These are phyloP conservation scores for Colletotrichum sp. DNA, from an alignment of 2,329 filamentous ascomycete genomes.

Conservation along the genomic window DNA sequence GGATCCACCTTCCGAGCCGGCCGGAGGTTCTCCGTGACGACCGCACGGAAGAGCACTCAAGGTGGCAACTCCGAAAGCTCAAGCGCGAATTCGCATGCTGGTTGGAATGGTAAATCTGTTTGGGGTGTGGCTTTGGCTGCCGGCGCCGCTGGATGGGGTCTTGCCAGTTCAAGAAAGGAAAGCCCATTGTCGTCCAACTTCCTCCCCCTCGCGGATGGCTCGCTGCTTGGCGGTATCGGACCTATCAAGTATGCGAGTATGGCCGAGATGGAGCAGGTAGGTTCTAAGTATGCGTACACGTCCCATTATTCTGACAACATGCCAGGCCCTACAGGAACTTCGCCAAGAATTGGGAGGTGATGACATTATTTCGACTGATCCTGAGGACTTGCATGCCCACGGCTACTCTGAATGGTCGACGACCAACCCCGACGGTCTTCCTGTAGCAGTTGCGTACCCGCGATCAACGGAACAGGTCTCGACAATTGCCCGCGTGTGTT, in stretches of 20 bases:
- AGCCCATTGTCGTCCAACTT: slow-evolving; percentile 4
- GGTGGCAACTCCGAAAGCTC: background rate
- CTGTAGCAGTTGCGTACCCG: slow-evolving; percentile 69
- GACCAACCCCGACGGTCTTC: slow-evolving; percentile 62
- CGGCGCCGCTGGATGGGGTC: slow-evolving; percentile 45
- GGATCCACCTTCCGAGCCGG: slow-evolving; percentile 6
- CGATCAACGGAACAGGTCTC: slow-evolving; percentile 66
- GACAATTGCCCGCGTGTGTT: slow-evolving; percentile 70
- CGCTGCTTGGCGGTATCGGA: slow-evolving; percentile 28
- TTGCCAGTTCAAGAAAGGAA: slow-evolving; percentile 33
- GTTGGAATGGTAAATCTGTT: slow-evolving; percentile 38
- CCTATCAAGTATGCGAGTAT: slow-evolving; percentile 43
- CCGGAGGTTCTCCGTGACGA: slow-evolving; percentile 26
- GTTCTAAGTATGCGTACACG: background rate
- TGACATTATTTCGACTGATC: slow-evolving; percentile 66
- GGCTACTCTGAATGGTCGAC: slow-evolving; percentile 74
- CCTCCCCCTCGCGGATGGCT: slow-evolving; percentile 24
- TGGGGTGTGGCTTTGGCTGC: slow-evolving; percentile 43
- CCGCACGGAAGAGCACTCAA: slow-evolving; percentile 18
- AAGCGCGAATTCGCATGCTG: slow-evolving; percentile 7
- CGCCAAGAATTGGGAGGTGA: slow-evolving; percentile 49
- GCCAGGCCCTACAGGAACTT: slow-evolving; percentile 61
- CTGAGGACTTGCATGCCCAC: slow-evolving; percentile 65
- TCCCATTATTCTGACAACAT: background rate
- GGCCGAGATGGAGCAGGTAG: slow-evolving; percentile 36